These are phyloP conservation scores for Pisolithus albus DNA, from an alignment of 768 basidiomycete genomes.

Conservation along the genomic window DNA sequence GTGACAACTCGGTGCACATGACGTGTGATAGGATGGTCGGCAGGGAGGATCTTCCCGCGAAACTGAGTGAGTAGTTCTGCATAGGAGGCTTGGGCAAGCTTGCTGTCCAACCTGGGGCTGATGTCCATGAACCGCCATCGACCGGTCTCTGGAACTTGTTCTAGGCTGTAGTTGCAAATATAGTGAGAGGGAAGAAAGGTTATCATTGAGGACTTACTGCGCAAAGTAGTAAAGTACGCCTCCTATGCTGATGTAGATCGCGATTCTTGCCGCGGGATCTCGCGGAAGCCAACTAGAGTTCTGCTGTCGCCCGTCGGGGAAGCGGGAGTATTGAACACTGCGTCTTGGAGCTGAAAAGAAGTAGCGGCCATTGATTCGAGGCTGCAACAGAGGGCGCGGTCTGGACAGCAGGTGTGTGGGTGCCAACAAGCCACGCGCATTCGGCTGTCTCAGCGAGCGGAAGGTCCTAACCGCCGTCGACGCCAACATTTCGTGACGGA, in stretches of 20 bases:
- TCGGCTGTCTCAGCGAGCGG: slow-evolving; percentile 11
- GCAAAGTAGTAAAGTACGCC: slow-evolving; percentile 24
- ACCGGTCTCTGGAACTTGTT: slow-evolving; percentile 81
- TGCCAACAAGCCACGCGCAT: neutral
- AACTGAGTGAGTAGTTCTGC: slow-evolving; percentile 47
- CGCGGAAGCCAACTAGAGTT: neutral
- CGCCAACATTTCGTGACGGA: neutral
- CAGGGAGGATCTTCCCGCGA: slow-evolving; percentile 50
- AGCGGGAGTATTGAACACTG: slow-evolving; percentile 23
- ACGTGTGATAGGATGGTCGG: slow-evolving; percentile 54
- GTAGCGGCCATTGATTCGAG: slow-evolving; percentile 5
- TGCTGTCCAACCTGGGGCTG: slow-evolving; percentile 47
- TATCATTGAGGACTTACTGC: slow-evolving; percentile 16
- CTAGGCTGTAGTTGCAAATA: slow-evolving; percentile 45
- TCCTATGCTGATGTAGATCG: slow-evolving; percentile 12
- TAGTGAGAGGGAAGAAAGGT: neutral
- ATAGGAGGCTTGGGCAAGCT: slow-evolving; percentile 39
- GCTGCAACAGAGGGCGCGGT: neutral
- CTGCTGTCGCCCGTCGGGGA: slow-evolving; percentile 12
- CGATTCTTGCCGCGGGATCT: slow-evolving; percentile 11
- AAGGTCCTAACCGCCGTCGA: neutral
- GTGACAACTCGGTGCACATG: slow-evolving; percentile 67
- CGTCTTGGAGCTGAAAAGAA: slow-evolving; percentile 17
- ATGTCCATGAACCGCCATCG: slow-evolving; percentile 87
- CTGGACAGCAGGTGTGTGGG: neutral